Conservation (phyloP, 164 flowering plant species). For the Tetrastigma voinierianum region DNA sequence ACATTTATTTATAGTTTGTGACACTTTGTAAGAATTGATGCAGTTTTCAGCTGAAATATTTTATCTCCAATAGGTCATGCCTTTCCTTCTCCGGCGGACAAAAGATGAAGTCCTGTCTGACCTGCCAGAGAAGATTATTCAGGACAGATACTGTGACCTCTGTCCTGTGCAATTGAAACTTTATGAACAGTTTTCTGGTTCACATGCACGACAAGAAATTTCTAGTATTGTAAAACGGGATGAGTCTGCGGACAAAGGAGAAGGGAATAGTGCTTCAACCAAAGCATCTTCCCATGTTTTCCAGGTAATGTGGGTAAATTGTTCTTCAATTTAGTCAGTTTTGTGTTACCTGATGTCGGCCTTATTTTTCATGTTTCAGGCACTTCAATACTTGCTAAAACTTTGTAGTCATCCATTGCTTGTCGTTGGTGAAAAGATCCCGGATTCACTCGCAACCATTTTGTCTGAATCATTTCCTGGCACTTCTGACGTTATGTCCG, state of each 20-base stretch:
- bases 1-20: no score
- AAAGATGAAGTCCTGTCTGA: conserved; percentile 97
- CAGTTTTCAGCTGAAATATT: conserved; percentile 1
- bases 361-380: conserved; percentile 44
- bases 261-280: conserved; percentile 40
- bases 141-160: conserved; percentile 96
- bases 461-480: conserved; percentile 62
- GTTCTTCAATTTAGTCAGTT: not conserved
- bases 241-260: conserved; percentile 44
- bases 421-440: conserved; percentile 68
- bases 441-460: conserved; percentile 42
- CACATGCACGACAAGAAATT: conserved; percentile 80
- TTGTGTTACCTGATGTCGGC: not conserved
- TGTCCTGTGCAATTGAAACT: conserved; percentile 85
- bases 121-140: conserved; percentile 96
- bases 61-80: conserved; percentile 75
- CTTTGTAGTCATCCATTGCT: conserved; percentile 99
- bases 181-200: conserved; percentile 91
- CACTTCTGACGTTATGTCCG: conserved; percentile 48
- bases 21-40: not conserved
- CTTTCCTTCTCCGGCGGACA: conserved; percentile 96
- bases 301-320: conserved; percentile 57
- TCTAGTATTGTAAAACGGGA: conserved; percentile 56
- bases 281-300: conserved; percentile 94
- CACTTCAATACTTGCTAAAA: conserved; percentile 94